Evolutionary conservation across 2,329 filamentous ascomycete genomes (phyloP).

Genomic region (Peltaster fructicola): DNA sequence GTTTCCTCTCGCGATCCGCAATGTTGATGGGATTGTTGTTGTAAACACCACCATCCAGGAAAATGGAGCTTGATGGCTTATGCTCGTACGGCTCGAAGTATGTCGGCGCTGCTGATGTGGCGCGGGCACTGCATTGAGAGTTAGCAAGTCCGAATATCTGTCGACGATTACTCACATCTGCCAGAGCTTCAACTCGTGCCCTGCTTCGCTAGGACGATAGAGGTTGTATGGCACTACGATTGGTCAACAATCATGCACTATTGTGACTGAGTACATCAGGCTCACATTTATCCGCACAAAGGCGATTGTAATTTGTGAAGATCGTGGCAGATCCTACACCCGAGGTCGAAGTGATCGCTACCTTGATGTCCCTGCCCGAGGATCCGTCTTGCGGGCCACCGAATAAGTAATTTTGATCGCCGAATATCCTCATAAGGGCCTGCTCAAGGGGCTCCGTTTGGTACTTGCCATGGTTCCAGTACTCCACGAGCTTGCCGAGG

Average conservation of each 20-base stretch:
- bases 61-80: conserved; percentile 22
- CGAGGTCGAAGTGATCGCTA: conserved; percentile 23
- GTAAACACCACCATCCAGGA: conserved; percentile 29
- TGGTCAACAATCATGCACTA: no score
- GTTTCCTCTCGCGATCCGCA: conserved; percentile 28
- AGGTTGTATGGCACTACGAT: conserved; percentile 20
- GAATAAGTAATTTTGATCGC: not conserved
- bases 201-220: conserved; percentile 17
- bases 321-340: conserved; percentile 18
- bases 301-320: conserved; percentile 26
- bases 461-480: conserved; percentile 6
- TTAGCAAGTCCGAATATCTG: no score
- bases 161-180: no score
- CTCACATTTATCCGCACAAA: conserved; percentile 4
- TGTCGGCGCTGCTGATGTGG: conserved; percentile 30
- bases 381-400: not conserved
- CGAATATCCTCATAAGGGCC: conserved; percentile 14
- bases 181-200: conserved; percentile 27
- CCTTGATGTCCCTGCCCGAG: conserved; percentile 14
- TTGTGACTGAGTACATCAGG: no score
- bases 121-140: no score
- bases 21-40: conserved; percentile 32
- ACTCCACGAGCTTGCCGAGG: conserved; percentile 1
- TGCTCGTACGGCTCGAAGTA: conserved; percentile 34
- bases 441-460: conserved; percentile 10